Conservation (phyloP, 805 yeast genomes). For the Ogataea zsoltii region DNA sequence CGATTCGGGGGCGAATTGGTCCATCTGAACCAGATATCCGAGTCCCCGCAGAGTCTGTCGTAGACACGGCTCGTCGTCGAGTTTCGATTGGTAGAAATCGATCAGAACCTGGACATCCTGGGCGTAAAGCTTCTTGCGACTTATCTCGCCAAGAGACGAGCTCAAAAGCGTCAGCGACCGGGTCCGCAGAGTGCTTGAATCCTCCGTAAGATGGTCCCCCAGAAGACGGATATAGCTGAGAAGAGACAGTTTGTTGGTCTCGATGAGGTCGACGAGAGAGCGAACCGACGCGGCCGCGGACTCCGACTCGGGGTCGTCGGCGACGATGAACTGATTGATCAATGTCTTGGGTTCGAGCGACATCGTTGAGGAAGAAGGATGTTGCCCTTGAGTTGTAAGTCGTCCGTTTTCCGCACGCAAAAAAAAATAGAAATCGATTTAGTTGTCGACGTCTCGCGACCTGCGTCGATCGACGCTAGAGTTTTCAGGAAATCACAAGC, state of each 20-base stretch:
- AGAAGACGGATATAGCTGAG: conserved; percentile 44
- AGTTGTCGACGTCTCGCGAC: too few relatives aligned
- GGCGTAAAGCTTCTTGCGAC: conserved; percentile 29
- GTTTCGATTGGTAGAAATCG: conserved; percentile 62
- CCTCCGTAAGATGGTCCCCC: conserved; percentile 52
- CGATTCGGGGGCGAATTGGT: conserved; percentile 43
- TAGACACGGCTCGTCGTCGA: conserved; percentile 62
- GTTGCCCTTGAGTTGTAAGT: too few relatives aligned
- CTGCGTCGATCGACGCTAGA: not conserved
- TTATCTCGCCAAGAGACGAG: conserved; percentile 34
- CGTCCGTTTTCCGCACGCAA: too few relatives aligned
- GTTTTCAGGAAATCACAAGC: too few relatives aligned
- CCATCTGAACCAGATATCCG: conserved; percentile 49
- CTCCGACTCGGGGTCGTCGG: conserved; percentile 35
- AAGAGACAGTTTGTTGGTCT: conserved; percentile 34
- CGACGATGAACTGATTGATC: conserved; percentile 42
- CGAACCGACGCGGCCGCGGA: conserved; percentile 33
- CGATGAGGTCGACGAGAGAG: conserved; percentile 30
- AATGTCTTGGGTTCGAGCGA: conserved; percentile 21
- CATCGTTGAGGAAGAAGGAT: conserved; percentile 14
- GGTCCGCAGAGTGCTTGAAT: conserved; percentile 40
- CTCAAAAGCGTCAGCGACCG: conserved; percentile 45
- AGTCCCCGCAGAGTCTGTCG: conserved; percentile 57
- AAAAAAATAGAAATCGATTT: too few relatives aligned
- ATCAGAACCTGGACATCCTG: conserved; percentile 52